A percentile compares a stretch with the other conserved stretches of the same genome.
Conservation (phyloP, 306 rosid species). For the Parietaria judaica region DNA sequence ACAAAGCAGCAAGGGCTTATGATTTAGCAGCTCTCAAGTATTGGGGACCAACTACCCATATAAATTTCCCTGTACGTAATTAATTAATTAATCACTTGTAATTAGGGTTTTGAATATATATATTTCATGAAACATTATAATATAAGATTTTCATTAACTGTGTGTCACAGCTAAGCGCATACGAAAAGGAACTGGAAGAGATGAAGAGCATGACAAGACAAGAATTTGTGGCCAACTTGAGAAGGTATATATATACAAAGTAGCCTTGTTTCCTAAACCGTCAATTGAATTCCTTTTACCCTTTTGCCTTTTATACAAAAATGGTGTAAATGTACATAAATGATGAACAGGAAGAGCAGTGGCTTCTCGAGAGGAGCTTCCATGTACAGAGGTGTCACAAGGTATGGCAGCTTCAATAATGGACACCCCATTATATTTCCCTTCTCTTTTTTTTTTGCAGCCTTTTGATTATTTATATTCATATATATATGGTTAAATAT, state of each 20-base stretch:
- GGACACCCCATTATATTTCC: constrained; percentile 35
- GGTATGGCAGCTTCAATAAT: constrained; percentile 67
- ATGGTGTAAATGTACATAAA: constrained; percentile 4
- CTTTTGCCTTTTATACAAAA: neutral
- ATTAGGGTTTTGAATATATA: neutral
- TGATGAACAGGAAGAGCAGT: constrained; percentile 76
- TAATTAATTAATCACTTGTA: neutral
- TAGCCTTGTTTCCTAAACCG: constrained; percentile 14
- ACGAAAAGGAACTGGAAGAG: constrained; percentile 87
- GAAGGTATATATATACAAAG: constrained; percentile 43
- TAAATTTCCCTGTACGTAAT: constrained; percentile 78
- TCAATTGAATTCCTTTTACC: neutral
- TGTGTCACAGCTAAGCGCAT: constrained; percentile 54
- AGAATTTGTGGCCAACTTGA: constrained; percentile 95
- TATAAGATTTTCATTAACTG: constrained; percentile 6
- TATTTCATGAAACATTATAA: too few relatives aligned
- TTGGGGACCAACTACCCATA: constrained; percentile 98
- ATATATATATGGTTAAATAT: constrained; percentile 19
- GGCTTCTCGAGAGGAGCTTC: constrained; percentile 99
- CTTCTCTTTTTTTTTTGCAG: constrained; percentile 38
- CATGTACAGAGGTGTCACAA: constrained; percentile 97
- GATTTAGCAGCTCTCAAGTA: constrained; percentile 98
- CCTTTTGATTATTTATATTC: constrained; percentile 11
- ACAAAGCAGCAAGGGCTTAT: constrained; percentile 94
- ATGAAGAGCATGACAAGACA: constrained; percentile 94